Conservation (phyloP, 768 basidiomycete genomes). For the Postia placenta region DNA sequence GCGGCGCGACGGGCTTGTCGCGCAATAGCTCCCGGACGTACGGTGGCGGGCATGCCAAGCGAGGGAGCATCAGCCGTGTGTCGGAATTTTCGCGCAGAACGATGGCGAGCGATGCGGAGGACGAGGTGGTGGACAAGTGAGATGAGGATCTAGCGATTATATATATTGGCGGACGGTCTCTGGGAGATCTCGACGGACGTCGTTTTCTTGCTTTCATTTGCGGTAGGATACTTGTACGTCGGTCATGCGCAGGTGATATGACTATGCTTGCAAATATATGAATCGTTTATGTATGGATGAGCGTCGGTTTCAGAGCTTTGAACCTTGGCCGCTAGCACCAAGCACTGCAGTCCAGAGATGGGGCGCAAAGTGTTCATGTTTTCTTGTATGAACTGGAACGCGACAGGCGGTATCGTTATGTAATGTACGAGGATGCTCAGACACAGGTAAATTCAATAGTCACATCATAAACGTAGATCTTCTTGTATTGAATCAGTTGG, state of each 20-base stretch:
- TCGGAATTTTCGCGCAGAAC: constrained; percentile 56
- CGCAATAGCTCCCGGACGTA: constrained; percentile 19
- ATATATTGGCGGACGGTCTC: neutral
- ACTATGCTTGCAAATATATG: too few relatives aligned
- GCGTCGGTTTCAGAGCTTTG: too few relatives aligned
- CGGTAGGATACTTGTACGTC: neutral
- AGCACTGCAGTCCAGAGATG: too few relatives aligned
- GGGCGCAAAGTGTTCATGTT: too few relatives aligned
- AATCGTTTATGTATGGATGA: too few relatives aligned
- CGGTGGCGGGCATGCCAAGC: constrained; percentile 17
- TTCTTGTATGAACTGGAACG: too few relatives aligned
- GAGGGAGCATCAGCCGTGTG: constrained; percentile 26
- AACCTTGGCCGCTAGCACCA: too few relatives aligned
- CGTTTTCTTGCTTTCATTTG: neutral
- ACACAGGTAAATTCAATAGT: neutral
- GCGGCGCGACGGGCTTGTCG: constrained; percentile 9
- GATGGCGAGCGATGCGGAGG: constrained; percentile 82
- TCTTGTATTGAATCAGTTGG: too few relatives aligned
- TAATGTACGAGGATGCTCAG: too few relatives aligned
- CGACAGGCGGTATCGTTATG: too few relatives aligned
- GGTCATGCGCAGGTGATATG: neutral
- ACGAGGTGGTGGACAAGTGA: constrained; percentile 43
- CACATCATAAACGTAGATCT: neutral
- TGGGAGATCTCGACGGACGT: neutral
- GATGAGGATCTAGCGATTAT: neutral